These are phyloP conservation scores for Gnomoniopsis sp. DNA, from an alignment of 2,329 filamentous ascomycete genomes.

Conservation along the genomic window DNA sequence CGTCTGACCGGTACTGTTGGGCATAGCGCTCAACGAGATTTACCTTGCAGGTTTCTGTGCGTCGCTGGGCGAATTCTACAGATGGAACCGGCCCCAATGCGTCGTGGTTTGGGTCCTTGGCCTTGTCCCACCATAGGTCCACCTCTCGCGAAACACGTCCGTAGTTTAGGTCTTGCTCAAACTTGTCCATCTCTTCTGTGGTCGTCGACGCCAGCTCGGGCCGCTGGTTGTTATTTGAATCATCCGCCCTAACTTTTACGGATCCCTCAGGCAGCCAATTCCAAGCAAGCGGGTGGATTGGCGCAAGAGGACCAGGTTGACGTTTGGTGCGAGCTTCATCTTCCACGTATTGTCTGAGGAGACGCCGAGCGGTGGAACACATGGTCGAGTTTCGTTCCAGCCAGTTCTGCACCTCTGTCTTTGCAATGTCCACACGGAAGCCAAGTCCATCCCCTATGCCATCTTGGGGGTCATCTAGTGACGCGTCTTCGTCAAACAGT, in stretches of 20 bases:
- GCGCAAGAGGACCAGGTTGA: slow-evolving; percentile 46
- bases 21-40: slow-evolving; percentile 57
- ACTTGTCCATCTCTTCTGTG: slow-evolving; percentile 51
- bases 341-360: slow-evolving; percentile 53
- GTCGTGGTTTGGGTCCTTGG: slow-evolving; percentile 58
- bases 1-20: slow-evolving; percentile 39
- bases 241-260: slow-evolving; percentile 32
- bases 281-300: slow-evolving; percentile 50
- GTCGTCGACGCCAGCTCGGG: slow-evolving; percentile 45
- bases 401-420: slow-evolving; percentile 60
- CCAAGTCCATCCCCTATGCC: slow-evolving; percentile 48
- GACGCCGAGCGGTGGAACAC: slow-evolving; percentile 51
- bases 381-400: slow-evolving; percentile 57
- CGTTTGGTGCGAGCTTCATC: slow-evolving; percentile 40
- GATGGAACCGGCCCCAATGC: slow-evolving; percentile 59
- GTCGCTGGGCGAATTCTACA: slow-evolving; percentile 55
- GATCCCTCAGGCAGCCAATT: slow-evolving; percentile 48
- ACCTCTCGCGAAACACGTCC: slow-evolving; percentile 62
- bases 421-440: slow-evolving; percentile 55
- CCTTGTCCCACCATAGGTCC: slow-evolving; percentile 62
- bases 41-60: slow-evolving; percentile 56
- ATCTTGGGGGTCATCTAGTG: slow-evolving; percentile 47
- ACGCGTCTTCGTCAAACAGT: slow-evolving; percentile 55
- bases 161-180: slow-evolving; percentile 56
- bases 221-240: slow-evolving; percentile 34